Base-by-base conservation (phyloP, 495 filamentous ascomycete species). In the Viridothelium virens region DNA sequence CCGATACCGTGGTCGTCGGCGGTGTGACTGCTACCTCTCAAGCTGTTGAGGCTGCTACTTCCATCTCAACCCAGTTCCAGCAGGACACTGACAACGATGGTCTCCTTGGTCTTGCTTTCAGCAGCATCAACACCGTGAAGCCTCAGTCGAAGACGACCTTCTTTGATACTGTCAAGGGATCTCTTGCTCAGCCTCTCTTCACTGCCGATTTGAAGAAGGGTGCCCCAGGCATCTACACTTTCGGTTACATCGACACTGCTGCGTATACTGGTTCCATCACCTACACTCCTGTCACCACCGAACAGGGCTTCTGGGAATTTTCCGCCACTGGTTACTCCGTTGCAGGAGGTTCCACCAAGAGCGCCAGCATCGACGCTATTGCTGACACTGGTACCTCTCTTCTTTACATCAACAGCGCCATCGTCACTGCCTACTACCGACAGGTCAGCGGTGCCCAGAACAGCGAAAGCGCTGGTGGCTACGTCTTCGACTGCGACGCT, bases 301-400 rank as follows among this genome's bases (percentile, higher is more conserved):
- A 74, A 18, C 75, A 85, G 56, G 89, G 89, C 50, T 92, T 83
- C 79, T 94, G 90, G 90, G 72, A 76, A 53, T 91, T 91, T 78
- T 85, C 82, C 25, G 77, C 81, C 36, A 77, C 81, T 7, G 84
- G 85, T 61, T 91, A 89, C 76, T 73, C 78, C 36, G 72, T 91
- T 68, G 88, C 88, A 62, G 70, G 66, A 64, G 74, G 74, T n/a
- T 67, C 67, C 39, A 63, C 48, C 48, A 37, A 38, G 31, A 63
- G 59, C 1, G 76, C 78, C 68, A 70, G 68, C 47, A 70, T 71
- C 62, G 73, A 77, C 64, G 79, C 80, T 66, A 86, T 88, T 72
- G 81, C 83, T 62, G 85, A 88, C 72, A 79, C 90, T 36, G 90
- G 90, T 65, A 91, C 89, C 61, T 87, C 88, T 47, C 85, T 94